phyloP scores from a whole-genome alignment of 176 grass and related monocot species.

The Cenchrus americanus region DNA sequence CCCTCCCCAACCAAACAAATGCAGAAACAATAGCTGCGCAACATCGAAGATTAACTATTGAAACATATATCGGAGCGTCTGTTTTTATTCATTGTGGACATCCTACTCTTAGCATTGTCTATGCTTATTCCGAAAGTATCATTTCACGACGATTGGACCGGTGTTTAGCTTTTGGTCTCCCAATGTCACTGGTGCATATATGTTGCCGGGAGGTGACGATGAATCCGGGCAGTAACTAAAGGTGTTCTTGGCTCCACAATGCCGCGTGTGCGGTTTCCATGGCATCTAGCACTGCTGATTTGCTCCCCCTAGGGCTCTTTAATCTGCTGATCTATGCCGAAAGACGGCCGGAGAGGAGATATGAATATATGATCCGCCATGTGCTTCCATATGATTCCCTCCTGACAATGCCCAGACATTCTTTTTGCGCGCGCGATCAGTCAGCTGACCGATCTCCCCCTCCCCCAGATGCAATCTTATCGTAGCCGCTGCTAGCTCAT shows the following conservation, averaged over 20 bases:
- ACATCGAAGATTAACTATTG: too few species aligned
- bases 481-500: slow-evolving; percentile 30
- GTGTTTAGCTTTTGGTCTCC: not conserved
- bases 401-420: slow-evolving; percentile 50
- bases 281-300: slow-evolving; percentile 36
- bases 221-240: slow-evolving; percentile 2
- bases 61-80: too few species aligned
- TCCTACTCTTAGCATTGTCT: too few species aligned
- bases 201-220: not conserved
- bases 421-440: slow-evolving; percentile 48
- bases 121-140: slow-evolving; percentile 11
- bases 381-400: slow-evolving; percentile 53
- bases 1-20: too few species aligned
- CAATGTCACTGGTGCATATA: not conserved
- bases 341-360: slow-evolving; percentile 33
- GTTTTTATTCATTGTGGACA: too few species aligned
- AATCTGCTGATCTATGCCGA: slow-evolving; percentile 17
- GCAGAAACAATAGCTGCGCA: too few species aligned
- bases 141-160: slow-evolving; percentile 10
- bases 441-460: not conserved
- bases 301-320: slow-evolving; percentile 16
- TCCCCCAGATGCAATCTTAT: slow-evolving; percentile 54
- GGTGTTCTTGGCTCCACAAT: not conserved
- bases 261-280: not conserved
- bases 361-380: slow-evolving; percentile 47